Conservation (phyloP, 2,329 filamentous ascomycete genomes). For the Fusarium tjaetaba region DNA sequence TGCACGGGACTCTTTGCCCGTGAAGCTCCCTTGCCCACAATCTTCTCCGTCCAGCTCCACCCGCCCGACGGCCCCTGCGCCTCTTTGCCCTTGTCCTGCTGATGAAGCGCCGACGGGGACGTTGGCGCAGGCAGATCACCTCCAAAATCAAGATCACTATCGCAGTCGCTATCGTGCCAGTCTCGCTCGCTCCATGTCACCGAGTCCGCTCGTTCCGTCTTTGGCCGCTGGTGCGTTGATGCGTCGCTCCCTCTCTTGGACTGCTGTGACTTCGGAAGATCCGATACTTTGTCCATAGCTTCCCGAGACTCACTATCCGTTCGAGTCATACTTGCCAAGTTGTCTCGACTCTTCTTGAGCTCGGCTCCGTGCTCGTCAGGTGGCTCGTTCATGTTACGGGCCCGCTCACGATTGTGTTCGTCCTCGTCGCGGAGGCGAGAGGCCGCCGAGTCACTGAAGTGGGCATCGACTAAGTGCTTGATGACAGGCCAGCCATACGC, state of each 20-base stretch:
- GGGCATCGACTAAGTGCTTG: constrained; percentile 92
- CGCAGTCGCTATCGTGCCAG: constrained; percentile 41
- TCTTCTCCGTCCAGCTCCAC: constrained; percentile 67
- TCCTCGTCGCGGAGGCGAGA: constrained; percentile 74
- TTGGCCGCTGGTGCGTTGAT: constrained; percentile 20
- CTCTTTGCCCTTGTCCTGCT: constrained; percentile 38
- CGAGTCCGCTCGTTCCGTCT: constrained; percentile 58
- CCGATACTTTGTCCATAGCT: constrained; percentile 58
- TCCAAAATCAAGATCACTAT: constrained; percentile 43
- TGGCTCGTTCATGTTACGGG: constrained; percentile 65
- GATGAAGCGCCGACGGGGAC: constrained; percentile 22
- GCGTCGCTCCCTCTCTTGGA: constrained; percentile 36
- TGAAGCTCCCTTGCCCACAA: constrained; percentile 57
- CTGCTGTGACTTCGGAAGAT: constrained; percentile 50
- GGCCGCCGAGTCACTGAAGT: constrained; percentile 78
- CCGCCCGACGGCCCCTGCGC: constrained; percentile 36
- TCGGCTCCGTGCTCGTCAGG: constrained; percentile 74
- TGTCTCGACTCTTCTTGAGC: constrained; percentile 55
- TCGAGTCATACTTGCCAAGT: constrained; percentile 24
- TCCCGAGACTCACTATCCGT: constrained; percentile 47
- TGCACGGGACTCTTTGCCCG: constrained; percentile 45
- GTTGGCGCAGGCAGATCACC: constrained; percentile 30
- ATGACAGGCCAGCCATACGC: constrained; percentile 98
- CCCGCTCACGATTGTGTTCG: constrained; percentile 74
- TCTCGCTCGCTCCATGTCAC: constrained; percentile 68